phyloP scores from a whole-genome alignment of 116 monocot genomes.

The Papilionanthe hybrid region DNA sequence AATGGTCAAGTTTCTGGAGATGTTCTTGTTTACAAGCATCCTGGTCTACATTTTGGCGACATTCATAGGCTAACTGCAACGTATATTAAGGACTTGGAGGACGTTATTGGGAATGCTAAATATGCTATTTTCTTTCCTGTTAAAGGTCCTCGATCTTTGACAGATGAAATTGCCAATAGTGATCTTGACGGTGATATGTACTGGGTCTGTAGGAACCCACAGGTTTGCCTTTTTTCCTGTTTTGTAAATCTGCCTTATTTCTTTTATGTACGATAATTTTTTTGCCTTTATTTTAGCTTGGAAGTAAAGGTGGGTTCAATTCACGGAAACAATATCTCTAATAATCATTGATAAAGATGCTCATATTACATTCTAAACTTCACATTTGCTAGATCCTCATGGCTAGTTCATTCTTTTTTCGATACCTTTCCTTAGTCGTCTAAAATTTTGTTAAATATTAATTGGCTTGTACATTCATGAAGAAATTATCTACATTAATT shows the following conservation, averaged over 20 bases:
- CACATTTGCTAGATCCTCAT: neutral
- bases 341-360: neutral
- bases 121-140: conserved; percentile 70
- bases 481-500: neutral
- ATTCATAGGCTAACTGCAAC: conserved; percentile 56
- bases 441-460: neutral
- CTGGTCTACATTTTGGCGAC: conserved; percentile 73
- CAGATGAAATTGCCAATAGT: conserved; percentile 78
- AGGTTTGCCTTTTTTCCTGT: conserved; percentile 27
- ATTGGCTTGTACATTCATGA: neutral
- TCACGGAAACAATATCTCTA: neutral
- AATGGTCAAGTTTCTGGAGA: conserved; percentile 70
- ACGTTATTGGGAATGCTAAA: conserved; percentile 56
- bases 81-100: conserved; percentile 45
- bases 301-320: neutral
- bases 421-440: too few species aligned
- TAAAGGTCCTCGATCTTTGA: conserved; percentile 51
- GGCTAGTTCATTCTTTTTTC: neutral
- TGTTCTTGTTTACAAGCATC: conserved; percentile 74
- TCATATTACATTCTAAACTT: neutral
- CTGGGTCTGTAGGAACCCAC: conserved; percentile 68
- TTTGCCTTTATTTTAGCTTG: neutral
- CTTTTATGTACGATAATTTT: neutral
- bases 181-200: conserved; percentile 84
- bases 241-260: neutral